Conservation (phyloP, 192 early-diverging fungal species). For the Glomus cerebriforme region DNA sequence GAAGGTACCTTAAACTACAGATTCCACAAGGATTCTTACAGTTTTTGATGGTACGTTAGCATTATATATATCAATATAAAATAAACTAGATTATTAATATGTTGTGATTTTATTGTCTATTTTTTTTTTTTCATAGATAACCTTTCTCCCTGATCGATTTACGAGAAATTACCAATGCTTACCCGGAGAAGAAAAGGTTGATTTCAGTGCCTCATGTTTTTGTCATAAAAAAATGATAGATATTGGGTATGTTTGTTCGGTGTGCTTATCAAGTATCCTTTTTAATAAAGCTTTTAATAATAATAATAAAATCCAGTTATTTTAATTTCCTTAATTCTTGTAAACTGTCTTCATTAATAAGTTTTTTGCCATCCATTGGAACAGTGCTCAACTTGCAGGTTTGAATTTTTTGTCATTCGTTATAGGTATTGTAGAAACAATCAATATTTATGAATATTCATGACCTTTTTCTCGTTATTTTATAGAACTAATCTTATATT, state of each 20-base stretch:
- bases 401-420: not conserved
- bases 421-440: not conserved
- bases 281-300: conserved; percentile 22
- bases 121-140: conserved; percentile 52
- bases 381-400: conserved; percentile 24
- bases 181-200: conserved; percentile 78
- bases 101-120: not conserved
- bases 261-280: conserved; percentile 87
- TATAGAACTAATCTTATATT: not conserved
- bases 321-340: conserved; percentile 11
- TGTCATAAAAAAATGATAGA: conserved; percentile 94
- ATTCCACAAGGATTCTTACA: conserved; percentile 77
- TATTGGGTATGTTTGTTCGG: conserved; percentile 97
- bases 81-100: not conserved
- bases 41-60: conserved; percentile 74
- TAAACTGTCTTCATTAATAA: not conserved
- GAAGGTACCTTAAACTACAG: conserved; percentile 77
- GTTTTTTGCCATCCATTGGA: conserved; percentile 12
- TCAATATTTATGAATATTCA: not conserved
- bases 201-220: conserved; percentile 95
- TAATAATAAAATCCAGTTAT: not conserved
- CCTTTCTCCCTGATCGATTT: conserved; percentile 80
- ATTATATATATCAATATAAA: not conserved
- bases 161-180: conserved; percentile 71
- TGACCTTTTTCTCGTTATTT: not conserved